phyloP scores from a whole-genome alignment of 345 rosid genomes.

The Mallotus nudiflorus region DNA sequence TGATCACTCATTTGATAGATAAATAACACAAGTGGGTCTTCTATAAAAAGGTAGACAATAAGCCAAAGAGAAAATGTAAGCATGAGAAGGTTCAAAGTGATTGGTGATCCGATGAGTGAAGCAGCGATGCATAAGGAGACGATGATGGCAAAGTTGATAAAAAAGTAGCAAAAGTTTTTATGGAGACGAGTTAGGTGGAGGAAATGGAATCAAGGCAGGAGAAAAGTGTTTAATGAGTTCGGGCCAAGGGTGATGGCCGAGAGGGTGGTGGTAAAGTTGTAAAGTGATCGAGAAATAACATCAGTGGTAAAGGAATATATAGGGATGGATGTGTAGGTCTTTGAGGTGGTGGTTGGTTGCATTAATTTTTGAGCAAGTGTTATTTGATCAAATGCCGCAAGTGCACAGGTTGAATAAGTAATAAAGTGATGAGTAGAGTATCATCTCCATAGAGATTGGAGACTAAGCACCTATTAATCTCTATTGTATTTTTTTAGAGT shows the following conservation, averaged over 20 bases:
- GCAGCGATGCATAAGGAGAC: conserved; percentile 30
- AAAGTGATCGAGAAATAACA: conserved; percentile 49
- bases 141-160: conserved; percentile 44
- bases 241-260: conserved; percentile 61
- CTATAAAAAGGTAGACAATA: conserved; percentile 38
- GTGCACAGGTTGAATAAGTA: too few species aligned
- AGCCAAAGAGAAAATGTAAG: conserved; percentile 36
- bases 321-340: conserved; percentile 55
- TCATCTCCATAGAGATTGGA: too few species aligned
- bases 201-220: conserved; percentile 27
- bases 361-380: too few species aligned
- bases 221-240: conserved; percentile 38
- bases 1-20: conserved; percentile 34
- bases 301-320: conserved; percentile 43
- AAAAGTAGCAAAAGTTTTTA: conserved; percentile 34
- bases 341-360: conserved; percentile 8
- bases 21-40: conserved; percentile 41
- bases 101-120: conserved; percentile 33
- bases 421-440: too few species aligned
- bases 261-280: conserved; percentile 39
- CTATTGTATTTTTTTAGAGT: too few species aligned
- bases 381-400: too few species aligned
- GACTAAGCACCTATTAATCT: too few species aligned
- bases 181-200: conserved; percentile 26
- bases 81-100: conserved; percentile 32